Evolutionary conservation across 1,284 basidiomycete genomes (phyloP).

Genomic region (Pulveroboletus sp.): DNA sequence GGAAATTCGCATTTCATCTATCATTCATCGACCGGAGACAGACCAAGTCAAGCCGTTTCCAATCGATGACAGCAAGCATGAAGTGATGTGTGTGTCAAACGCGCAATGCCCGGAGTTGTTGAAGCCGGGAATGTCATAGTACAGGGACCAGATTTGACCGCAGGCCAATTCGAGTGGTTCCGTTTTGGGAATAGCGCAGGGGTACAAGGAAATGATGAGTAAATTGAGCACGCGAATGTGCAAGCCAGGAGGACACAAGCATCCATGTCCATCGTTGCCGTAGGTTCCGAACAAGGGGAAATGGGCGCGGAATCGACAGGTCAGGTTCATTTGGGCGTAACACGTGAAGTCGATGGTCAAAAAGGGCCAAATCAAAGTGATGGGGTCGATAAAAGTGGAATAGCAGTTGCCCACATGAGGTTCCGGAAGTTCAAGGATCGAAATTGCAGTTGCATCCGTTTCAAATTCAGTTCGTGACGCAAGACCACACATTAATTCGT

Average conservation of each 20-base stretch:
- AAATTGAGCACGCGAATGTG: background rate
- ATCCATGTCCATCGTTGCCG: constrained; percentile 7
- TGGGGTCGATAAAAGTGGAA: constrained; percentile 9
- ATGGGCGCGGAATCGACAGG: background rate
- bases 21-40: constrained; percentile 15
- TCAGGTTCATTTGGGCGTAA: background rate
- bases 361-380: constrained; percentile 1
- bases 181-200: constrained; percentile 16
- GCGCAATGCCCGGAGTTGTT: background rate
- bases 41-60: constrained; percentile 8
- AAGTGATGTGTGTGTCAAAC: background rate
- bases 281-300: constrained; percentile 16
- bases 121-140: constrained; percentile 3
- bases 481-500: background rate
- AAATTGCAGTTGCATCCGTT: constrained; percentile 28
- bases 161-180: constrained; percentile 12
- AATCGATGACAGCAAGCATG: constrained; percentile 9
- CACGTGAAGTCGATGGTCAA: constrained; percentile 2
- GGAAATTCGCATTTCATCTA: constrained; percentile 84
- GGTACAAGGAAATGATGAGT: constrained; percentile 5
- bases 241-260: background rate
- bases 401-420: constrained; percentile 26
- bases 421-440: constrained; percentile 27
- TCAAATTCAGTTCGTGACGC: constrained; percentile 13
- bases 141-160: constrained; percentile 8